Conservation (phyloP, 1,284 basidiomycete genomes). For the Sutorius eximius region DNA sequence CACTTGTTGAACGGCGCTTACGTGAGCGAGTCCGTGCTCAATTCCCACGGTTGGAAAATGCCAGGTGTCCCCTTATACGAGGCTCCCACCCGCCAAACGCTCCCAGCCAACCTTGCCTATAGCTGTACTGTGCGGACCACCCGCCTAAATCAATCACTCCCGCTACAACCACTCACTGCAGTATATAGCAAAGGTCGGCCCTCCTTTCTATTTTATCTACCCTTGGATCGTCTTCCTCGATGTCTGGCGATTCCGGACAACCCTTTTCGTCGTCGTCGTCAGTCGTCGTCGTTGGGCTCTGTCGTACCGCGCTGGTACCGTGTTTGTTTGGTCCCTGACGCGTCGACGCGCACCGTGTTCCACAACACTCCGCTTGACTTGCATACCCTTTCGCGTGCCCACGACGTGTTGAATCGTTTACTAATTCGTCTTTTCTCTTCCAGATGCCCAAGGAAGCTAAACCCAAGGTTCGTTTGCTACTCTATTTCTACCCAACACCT, state of each 20-base stretch:
- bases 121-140: slow-evolving; percentile 37
- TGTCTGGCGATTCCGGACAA: slow-evolving; percentile 16
- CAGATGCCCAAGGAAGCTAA: slow-evolving; percentile 86
- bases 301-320: slow-evolving; percentile 13
- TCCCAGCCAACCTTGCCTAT: slow-evolving; percentile 39
- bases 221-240: slow-evolving; percentile 28
- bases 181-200: slow-evolving; percentile 33
- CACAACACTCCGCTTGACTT: slow-evolving; percentile 27
- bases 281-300: slow-evolving; percentile 12
- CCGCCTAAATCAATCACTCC: slow-evolving; percentile 36
- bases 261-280: slow-evolving; percentile 15
- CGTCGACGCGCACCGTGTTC: slow-evolving; percentile 35
- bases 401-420: slow-evolving; percentile 34
- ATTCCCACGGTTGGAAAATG: slow-evolving; percentile 38
- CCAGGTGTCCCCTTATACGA: slow-evolving; percentile 34
- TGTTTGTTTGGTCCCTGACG: slow-evolving; percentile 37
- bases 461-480: slow-evolving; percentile 54
- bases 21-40: slow-evolving; percentile 38
- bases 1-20: slow-evolving; percentile 37
- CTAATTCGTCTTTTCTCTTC: slow-evolving; percentile 37
- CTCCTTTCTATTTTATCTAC: slow-evolving; percentile 22
- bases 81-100: slow-evolving; percentile 40
- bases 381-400: slow-evolving; percentile 24
- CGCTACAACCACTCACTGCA: slow-evolving; percentile 26
- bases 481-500: slow-evolving; percentile 1